Evolutionary conservation across 2,329 filamentous ascomycete species (phyloP), one percentile per base, ranked within the genome.

Genomic region (Cladosporium cucumerinum): DNA sequence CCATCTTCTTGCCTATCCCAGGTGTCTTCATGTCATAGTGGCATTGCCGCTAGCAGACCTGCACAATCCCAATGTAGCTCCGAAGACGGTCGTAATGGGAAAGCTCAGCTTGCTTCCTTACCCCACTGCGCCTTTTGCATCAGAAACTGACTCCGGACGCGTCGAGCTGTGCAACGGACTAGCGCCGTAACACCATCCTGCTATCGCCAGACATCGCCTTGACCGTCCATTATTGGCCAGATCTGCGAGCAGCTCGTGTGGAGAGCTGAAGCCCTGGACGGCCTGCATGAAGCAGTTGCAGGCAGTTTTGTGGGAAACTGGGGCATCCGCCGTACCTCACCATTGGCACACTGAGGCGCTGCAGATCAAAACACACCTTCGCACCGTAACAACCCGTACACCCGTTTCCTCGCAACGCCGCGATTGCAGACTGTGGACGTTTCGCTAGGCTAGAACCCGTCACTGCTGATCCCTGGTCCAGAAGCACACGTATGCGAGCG

Each of bases 131-230:
- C 43, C 49, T 54, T 62, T 46, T 54, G 48, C 59, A 62, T 62
- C 25, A n/a, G 32, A 54, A 55, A 62, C 59, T 28, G 32, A 62
- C 34, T 54, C 59, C 30, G 59, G 36, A 43, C 36, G 36, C 36
- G 48, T 52, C 34, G 46, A 62, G 48, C 59, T 62, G 59, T 54
- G 59, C 59, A 62, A 62, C 59, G 46, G 21, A 49, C 48, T 62
- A 62, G 59, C 59, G 59, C 59, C 59, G 59, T 62, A 62, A 62
- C 59, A 62, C 59, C 48, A 55, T 49, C 18, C 39, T 32, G 32
- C 23, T 57, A 43, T 57, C 34, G 57, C 48, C 49, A 34, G 48
- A 28, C 16, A 23, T 51, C 34, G 34, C 59, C 48, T 55, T 54
- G 59, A 32, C 32, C 49, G 48, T 4, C 59, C 48, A 62, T 62